Percentiles rank a stretch among this genome's conserved stretches.
These are phyloP conservation scores for Exophiala viscosa DNA, from an alignment of 2,329 filamentous ascomycete species.

Conservation along the genomic window DNA sequence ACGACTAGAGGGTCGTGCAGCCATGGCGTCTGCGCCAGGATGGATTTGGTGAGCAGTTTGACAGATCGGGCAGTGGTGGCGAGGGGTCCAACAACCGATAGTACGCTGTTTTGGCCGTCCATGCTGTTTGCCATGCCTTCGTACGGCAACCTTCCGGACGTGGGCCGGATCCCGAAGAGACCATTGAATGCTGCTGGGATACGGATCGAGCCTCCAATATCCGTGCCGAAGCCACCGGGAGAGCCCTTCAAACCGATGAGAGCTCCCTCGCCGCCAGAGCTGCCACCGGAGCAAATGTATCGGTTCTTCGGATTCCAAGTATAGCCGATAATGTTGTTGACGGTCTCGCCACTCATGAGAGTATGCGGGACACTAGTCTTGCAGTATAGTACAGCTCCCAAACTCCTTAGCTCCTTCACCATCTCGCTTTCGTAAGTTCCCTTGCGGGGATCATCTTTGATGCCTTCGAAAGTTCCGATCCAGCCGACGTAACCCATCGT, in stretches of 20 bases:
- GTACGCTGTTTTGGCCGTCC: constrained; percentile 61
- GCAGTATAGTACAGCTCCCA: constrained; percentile 55
- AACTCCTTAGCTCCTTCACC: constrained; percentile 50
- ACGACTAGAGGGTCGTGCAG: constrained; percentile 61
- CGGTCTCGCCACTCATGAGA: constrained; percentile 56
- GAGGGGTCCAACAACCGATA: constrained; percentile 62
- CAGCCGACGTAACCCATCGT: constrained; percentile 65
- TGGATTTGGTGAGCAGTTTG: constrained; percentile 52
- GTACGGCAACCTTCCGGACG: constrained; percentile 51
- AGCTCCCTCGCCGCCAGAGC: constrained; percentile 58
- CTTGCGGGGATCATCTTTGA: constrained; percentile 50
- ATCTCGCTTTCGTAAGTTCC: constrained; percentile 55
- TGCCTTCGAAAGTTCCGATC: constrained; percentile 59
- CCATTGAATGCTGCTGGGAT: constrained; percentile 60
- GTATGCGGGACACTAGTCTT: constrained; percentile 57
- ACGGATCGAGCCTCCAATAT: constrained; percentile 55
- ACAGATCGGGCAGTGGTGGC: constrained; percentile 54
- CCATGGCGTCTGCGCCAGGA: constrained; percentile 62
- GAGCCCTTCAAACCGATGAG: constrained; percentile 53
- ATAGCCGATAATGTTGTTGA: constrained; percentile 60
- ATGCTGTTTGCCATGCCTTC: constrained; percentile 60
- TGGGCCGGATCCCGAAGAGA: constrained; percentile 55
- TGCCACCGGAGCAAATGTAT: constrained; percentile 53
- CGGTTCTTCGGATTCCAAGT: constrained; percentile 57
- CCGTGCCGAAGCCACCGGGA: constrained; percentile 57